Conservation (phyloP, 768 basidiomycete species). For the Harrya chromipes region DNA sequence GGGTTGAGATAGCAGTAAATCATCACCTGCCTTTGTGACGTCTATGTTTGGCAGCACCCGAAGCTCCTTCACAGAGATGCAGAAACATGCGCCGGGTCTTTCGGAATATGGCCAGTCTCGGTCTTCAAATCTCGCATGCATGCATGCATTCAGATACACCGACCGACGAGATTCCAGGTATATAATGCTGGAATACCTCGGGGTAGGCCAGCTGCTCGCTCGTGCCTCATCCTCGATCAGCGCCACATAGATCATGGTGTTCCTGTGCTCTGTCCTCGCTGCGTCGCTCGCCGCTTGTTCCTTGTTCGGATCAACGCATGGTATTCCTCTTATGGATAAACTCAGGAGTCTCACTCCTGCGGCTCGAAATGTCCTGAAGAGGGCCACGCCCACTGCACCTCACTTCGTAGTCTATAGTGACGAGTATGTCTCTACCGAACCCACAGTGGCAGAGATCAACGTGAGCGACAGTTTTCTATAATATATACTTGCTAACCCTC, state of each 20-base stretch:
- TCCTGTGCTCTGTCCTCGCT: neutral
- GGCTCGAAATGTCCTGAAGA: conserved; percentile 7
- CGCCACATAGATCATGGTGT: conserved; percentile 1
- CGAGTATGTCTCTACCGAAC: conserved; percentile 40
- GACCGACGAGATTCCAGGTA: conserved; percentile 47
- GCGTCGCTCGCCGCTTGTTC: conserved; percentile 1
- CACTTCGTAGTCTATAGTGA: conserved; percentile 43
- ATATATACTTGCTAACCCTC: neutral
- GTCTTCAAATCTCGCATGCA: neutral
- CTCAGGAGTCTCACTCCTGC: conserved; percentile 8
- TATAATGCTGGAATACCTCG: neutral
- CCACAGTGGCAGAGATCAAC: conserved; percentile 40
- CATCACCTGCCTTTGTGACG: neutral
- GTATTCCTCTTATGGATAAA: conserved; percentile 5
- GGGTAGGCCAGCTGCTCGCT: too few species aligned
- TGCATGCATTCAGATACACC: conserved; percentile 42
- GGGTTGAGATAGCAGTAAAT: neutral
- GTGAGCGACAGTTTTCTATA: conserved; percentile 22
- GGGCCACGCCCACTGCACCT: conserved; percentile 38
- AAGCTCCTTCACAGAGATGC: neutral
- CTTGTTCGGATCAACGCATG: neutral
- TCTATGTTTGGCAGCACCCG: neutral
- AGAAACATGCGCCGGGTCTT: neutral
- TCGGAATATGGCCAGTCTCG: neutral
- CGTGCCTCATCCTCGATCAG: too few species aligned